phyloP scores from a whole-genome alignment of 768 basidiomycete species.

The Punctularia strigosozonata region DNA sequence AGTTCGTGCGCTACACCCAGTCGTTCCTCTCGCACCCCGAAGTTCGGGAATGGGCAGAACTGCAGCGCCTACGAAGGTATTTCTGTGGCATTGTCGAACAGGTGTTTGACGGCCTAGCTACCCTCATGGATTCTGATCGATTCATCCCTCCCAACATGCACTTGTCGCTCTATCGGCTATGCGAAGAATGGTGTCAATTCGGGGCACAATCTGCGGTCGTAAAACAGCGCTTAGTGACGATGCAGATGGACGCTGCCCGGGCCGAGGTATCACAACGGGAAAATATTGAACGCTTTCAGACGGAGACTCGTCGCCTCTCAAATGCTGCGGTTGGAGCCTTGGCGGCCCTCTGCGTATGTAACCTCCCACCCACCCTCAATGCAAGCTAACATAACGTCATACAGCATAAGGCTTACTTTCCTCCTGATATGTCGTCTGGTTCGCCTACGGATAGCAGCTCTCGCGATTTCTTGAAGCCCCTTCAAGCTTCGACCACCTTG shows the following conservation, averaged over 20 bases:
- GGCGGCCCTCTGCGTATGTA: conserved; percentile 78
- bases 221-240: conserved; percentile 55
- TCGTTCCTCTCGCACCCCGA: conserved; percentile 62
- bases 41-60: conserved; percentile 60
- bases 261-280: conserved; percentile 39
- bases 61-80: conserved; percentile 77
- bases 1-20: conserved; percentile 79
- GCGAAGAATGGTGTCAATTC: conserved; percentile 90
- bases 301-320: conserved; percentile 63
- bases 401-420: conserved; percentile 73
- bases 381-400: conserved; percentile 3
- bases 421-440: conserved; percentile 40
- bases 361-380: neutral
- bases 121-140: conserved; percentile 61
- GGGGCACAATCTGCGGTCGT: conserved; percentile 65
- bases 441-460: conserved; percentile 53
- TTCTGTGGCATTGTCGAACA: conserved; percentile 87
- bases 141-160: conserved; percentile 69
- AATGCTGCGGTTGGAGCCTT: conserved; percentile 79
- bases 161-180: conserved; percentile 69
- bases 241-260: conserved; percentile 54
- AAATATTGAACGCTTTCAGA: conserved; percentile 45
- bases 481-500: conserved; percentile 40
- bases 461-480: conserved; percentile 39
- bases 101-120: conserved; percentile 65